Base-by-base conservation (phyloP, 768 basidiomycete genomes). In the Hygrocybe coccinea region DNA sequence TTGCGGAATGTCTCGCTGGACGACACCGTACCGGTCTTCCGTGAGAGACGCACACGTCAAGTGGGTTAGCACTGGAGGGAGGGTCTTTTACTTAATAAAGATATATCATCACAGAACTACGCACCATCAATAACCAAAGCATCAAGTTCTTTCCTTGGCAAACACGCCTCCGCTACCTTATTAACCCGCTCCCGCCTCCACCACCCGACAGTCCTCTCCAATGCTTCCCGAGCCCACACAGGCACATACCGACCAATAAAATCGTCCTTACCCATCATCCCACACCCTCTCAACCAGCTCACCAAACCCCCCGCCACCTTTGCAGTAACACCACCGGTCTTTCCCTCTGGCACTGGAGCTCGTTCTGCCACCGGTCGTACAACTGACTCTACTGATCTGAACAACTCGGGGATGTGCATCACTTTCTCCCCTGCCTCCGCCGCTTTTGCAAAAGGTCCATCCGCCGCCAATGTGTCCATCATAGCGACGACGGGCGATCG, bases 1-100 rank as follows among this genome's bases (percentile, higher is more conserved):
- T 56, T 82, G 84, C 0, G 91, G 87, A 17, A 91, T 89, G 64
- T 94, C 92, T 10, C 87, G 77, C 66, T 94, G 92, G 11, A 92
- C 89, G 34, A 85, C 80, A 19, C 91, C 91, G 64, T 86, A 92
- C 17, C 79, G 77, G 70, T 95, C 91, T 67, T 93, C 92, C 1
- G 76, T 74, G 12, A 94, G 71, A 3, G 91, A 93, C 0, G 85
- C 82, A 56, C 84, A 86, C 6, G 80, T 76, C 7, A 93, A 73
- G 48, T 79, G 77, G 1, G 86, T 80, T 3, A 94, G 74, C 5
- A 82, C 90, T 91, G 60, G n/a, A n/a, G n/a, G n/a, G n/a, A n/a
- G n/a, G n/a, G n/a, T n/a, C n/a, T n/a, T n/a, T n/a, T n/a, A n/a
- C n/a, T n/a, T n/a, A n/a, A n/a, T n/a, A n/a, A n/a, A n/a, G n/a